Conservation (phyloP, 805 yeast genomes). For the Candida stauntonica region DNA sequence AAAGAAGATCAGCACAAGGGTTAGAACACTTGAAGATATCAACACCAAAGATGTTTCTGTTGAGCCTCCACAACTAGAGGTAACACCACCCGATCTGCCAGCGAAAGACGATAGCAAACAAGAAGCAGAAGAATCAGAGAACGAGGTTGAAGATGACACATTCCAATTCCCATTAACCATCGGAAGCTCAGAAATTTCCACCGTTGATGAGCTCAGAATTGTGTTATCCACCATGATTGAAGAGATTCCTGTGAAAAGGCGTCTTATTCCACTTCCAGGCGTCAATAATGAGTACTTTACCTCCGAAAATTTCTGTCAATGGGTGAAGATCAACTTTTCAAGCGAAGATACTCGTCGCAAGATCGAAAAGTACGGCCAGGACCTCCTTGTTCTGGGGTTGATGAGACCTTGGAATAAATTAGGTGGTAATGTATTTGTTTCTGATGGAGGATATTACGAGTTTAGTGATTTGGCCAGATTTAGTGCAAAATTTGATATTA, state of each 20-base stretch:
- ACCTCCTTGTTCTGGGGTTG: constrained; percentile 22
- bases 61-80: background rate
- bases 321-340: constrained; percentile 20
- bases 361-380: constrained; percentile 32
- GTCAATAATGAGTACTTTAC: constrained; percentile 29
- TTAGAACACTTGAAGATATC: constrained; percentile 17
- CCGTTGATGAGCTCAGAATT: constrained; percentile 15
- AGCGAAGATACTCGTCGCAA: constrained; percentile 29
- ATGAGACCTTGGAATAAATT: constrained; percentile 27
- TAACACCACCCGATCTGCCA: background rate
- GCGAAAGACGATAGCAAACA: background rate
- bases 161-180: constrained; percentile 24
- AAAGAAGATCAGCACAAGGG: constrained; percentile 14
- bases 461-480: constrained; percentile 26
- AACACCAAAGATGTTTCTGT: too few relatives aligned
- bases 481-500: constrained; percentile 15
- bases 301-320: constrained; percentile 24
- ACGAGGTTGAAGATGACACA: constrained; percentile 19
- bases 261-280: constrained; percentile 29
- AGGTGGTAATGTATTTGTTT: constrained; percentile 13
- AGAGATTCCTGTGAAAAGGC: constrained; percentile 22
- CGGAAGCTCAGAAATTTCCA: constrained; percentile 16
- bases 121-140: constrained; percentile 4
- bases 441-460: constrained; percentile 26
- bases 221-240: constrained; percentile 10